Percentiles rank a stretch among this genome's conserved stretches.
phyloP scores from a whole-genome alignment of 257 asterid genomes.

The Marsdenia floribunda region DNA sequence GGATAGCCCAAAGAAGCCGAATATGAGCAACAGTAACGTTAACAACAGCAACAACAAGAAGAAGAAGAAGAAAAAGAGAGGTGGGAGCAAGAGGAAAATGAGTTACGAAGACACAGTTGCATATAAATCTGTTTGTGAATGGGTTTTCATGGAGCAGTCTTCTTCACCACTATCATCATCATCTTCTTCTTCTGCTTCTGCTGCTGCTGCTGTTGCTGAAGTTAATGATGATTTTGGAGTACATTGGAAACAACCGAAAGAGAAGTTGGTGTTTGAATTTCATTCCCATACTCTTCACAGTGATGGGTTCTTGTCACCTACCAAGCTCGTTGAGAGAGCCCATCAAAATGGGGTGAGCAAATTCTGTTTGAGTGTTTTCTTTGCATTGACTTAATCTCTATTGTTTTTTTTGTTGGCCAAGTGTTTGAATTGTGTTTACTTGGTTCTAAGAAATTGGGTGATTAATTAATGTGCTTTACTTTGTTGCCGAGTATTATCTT shows the following conservation, averaged over 20 bases:
- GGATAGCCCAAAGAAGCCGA: slow-evolving; percentile 45
- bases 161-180: not conserved
- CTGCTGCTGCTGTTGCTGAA: slow-evolving; percentile 11
- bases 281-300: slow-evolving; percentile 84
- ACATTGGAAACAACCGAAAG: slow-evolving; percentile 65
- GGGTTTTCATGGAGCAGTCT: slow-evolving; percentile 73
- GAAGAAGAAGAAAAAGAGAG: slow-evolving; percentile 95
- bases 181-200: slow-evolving; percentile 5
- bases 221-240: slow-evolving; percentile 70
- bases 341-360: slow-evolving; percentile 77
- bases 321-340: slow-evolving; percentile 95
- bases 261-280: slow-evolving; percentile 72
- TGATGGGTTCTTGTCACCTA: slow-evolving; percentile 89
- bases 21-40: slow-evolving; percentile 13
- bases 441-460: not conserved
- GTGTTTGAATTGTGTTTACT: not conserved
- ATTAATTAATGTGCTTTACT: not conserved
- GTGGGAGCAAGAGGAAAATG: slow-evolving; percentile 85
- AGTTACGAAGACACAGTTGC: slow-evolving; percentile 80
- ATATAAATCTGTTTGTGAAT: slow-evolving; percentile 70
- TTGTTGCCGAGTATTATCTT: not conserved
- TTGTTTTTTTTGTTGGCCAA: not conserved
- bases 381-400: not conserved
- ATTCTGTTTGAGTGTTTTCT: not conserved
- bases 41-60: slow-evolving; percentile 31